Evolutionary conservation across 192 early-diverging fungal species (phyloP), one percentile per base, ranked within the genome.

Genomic region (Ambispora gerdemannii): DNA sequence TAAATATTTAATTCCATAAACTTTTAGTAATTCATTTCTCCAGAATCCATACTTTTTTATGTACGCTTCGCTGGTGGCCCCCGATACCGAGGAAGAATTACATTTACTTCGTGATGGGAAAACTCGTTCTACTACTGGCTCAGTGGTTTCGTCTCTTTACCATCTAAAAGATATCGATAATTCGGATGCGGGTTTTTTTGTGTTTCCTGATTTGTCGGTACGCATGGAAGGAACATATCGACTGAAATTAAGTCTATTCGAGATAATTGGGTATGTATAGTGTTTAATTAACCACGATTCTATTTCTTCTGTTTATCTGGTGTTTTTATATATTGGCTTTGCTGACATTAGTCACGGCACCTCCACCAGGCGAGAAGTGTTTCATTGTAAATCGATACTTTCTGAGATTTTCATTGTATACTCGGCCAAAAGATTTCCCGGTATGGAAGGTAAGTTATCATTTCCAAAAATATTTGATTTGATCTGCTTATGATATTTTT

Each of bases 11-110:
- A 24, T 17, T 49, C 30, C 33, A 3, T 4, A 19, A 13, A 30
- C 2, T 28, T 51, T 49, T 3, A 47, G 27, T 27, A 80, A 71
- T 25, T 73, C 79, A 0, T 80, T 81, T 71, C 74, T 86, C 28
- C 88, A 90, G 67, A 95, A 95, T 73, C 94, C 96, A 7, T 95
- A 95, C 78, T 96, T 94, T 78, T 98, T 98, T 75, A 95, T 96
- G 93, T 96, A 96, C 74, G 94, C 93, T 1, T 93, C 94, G 3
- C 77, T 98, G 43, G 89, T 96, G 77, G 86, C 88, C 35, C 86
- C 88, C 34, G 91, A 92, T 34, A 84, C 85, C 53, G 88, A 90
- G 51, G 88, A 93, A 71, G 93, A 98, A 74, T 78, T 95, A 11
- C 91, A 95, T 77, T 83, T 94, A 13, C 82, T 98, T 13, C 86